Evolutionary conservation across 2,329 filamentous ascomycete genomes (phyloP), one percentile per base, ranked within the genome.

Genomic region (Talaromyces rugulosus): DNA sequence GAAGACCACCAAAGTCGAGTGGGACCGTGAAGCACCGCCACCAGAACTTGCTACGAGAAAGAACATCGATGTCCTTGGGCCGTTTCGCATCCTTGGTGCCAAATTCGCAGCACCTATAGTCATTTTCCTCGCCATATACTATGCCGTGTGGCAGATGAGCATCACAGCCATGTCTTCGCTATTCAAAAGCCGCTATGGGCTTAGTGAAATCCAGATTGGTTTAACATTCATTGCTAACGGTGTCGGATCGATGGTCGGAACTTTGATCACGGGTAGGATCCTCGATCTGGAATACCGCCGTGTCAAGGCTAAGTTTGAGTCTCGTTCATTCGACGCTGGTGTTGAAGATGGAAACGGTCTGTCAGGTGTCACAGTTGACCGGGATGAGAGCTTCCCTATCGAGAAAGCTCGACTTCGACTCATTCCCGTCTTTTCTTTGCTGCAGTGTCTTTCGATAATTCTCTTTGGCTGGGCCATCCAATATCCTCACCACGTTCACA

Each of bases 221-320:
- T 69, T 84, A 2, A 80, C 80, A 0, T 86, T 84, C 62, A 78
- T 86, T 1, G 81, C 82, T 27, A 84, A 84, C 28, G 84, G 84
- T 0, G 77, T 78, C 0, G 83, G 84, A 0, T 83, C 80, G 18
- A 83, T 85, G 65, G 67, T 83, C 2, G 83, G 83, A 1, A 84
- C 82, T 0, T 69, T 84, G 0, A 67, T 81, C 11, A 83, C 79
- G 0, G 83, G 84, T 18, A 83, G 78, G 56, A 73, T 85, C 34
- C 75, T 86, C 0, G 80, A 86, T 63, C 61, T 70, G 16, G 81
- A 86, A 60, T 86, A 85, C 66, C 74, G 72, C 1, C 75, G 76
- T 0, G 72, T 79, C 47, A 78, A 79, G 52, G 55, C 65, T 5
- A 74, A 63, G 23, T 66, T 71, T 34, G 70, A 72, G 50, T 47